phyloP scores from a whole-genome alignment of 805 yeast genomes.

The Wickerhamiella azymoides region DNA sequence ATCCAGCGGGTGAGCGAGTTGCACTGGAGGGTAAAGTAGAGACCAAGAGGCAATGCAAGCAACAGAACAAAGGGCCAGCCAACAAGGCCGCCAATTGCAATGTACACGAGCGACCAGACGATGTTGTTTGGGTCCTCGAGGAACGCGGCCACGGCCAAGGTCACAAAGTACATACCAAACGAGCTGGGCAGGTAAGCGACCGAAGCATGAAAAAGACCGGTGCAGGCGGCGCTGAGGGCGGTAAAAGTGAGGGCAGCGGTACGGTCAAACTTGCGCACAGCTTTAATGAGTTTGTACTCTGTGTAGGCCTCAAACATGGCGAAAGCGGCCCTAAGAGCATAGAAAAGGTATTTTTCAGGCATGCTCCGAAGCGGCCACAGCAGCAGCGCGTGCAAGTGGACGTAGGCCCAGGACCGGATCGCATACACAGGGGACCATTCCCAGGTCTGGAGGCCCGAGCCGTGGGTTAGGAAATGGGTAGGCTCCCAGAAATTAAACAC shows the following conservation, averaged over 20 bases:
- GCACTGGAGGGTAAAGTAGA: slow-evolving; percentile 22
- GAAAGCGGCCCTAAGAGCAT: slow-evolving; percentile 35
- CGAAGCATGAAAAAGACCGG: slow-evolving; percentile 84
- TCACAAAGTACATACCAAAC: slow-evolving; percentile 43
- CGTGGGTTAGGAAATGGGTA: slow-evolving; percentile 56
- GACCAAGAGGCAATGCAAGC: slow-evolving; percentile 45
- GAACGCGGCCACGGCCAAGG: slow-evolving; percentile 18
- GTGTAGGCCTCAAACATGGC: slow-evolving; percentile 31
- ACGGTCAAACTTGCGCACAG: slow-evolving; percentile 27
- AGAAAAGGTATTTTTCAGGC: slow-evolving; percentile 30
- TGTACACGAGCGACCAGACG: slow-evolving; percentile 25
- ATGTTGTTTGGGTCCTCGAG: slow-evolving; percentile 10
- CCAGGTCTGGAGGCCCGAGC: slow-evolving; percentile 92
- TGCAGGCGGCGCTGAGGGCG: slow-evolving; percentile 44
- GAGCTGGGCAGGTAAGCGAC: slow-evolving; percentile 76
- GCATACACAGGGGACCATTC: slow-evolving; percentile 86
- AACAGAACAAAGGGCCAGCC: slow-evolving; percentile 88
- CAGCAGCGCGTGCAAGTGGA: slow-evolving; percentile 33
- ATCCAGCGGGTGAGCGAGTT: slow-evolving; percentile 15
- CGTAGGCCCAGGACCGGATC: slow-evolving; percentile 72
- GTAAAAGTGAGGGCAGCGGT: slow-evolving; percentile 44
- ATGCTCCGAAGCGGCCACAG: slow-evolving; percentile 15
- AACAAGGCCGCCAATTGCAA: slow-evolving; percentile 53
- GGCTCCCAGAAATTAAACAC: slow-evolving; percentile 93
- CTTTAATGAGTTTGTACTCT: slow-evolving; percentile 39